Base-by-base conservation (phyloP, 225 moss, liverwort and hornwort genomes). In the Sphagnum tenellum region DNA sequence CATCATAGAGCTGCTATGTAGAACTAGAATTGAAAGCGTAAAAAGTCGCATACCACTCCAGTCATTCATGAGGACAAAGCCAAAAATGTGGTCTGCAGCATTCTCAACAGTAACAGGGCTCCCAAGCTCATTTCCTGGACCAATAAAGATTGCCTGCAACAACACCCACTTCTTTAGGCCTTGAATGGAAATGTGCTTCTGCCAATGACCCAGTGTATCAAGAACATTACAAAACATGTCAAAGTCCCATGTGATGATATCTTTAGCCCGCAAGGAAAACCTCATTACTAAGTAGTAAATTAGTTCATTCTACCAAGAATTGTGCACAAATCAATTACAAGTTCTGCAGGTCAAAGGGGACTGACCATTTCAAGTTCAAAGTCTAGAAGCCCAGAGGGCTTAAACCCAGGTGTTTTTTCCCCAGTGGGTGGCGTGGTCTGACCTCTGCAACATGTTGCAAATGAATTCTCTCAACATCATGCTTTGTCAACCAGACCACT, bases 291-390 rank as follows among this genome's bases (percentile, higher is more conserved):
- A 29, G 29, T 29, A 29, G 29, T 56, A 7, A 11, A 66, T 14
- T 7, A 8, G 46, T 46, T 5, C 11, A 66, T 13, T 7, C 0
- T n/a, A 46, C 56, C 58, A 46, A 46, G 11, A 29, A 29, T 29
- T 29, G 29, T 29, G 29, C 29, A 29, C 29, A 29, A 29, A 29
- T 29, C 29, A 29, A 29, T 29, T 29, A 29, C 29, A 29, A 29
- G 29, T 29, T 29, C 29, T 29, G 29, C 29, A 29, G 29, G 1
- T 29, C 29, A 29, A 29, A 29, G 29, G 29, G 29, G 29, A 65
- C 75, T 64, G 64, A 96, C 96, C 96, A 92, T 82, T 77, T 98
- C 96, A 64, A 98, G 80, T 70, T 98, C 92, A 65, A 92, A 98
- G 73, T 98, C 96, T 2, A 92, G 70, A 64, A 78, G 75, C 64